Base-by-base conservation (phyloP, 495 filamentous ascomycete species). In the Pseudoneurospora amorphoporcata region DNA sequence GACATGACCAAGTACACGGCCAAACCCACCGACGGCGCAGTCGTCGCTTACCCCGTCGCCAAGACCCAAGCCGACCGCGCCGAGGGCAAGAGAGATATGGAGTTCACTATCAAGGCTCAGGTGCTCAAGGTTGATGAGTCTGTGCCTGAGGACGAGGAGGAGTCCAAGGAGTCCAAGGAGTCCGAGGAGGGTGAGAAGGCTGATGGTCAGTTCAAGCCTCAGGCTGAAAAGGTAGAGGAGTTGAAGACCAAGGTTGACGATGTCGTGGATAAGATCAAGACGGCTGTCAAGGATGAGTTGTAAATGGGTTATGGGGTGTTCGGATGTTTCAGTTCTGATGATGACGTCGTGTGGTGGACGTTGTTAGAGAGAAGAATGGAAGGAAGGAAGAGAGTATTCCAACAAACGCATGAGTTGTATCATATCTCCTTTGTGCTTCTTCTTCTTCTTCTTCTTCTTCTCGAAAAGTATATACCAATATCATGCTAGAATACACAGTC, bases 1-100 rank as follows among this genome's bases (percentile, higher is more conserved):
- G 80, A 81, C 68, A 43, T 79, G 0, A 40, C 69, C 39, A 81
- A 80, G 71, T 82, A 81, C 76, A 76, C 69, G 39, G 32, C 71
- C 43, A 70, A 76, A 58, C 72, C 72, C 4, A 68, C 58, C 38
- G 76, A 82, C 38, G 79, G 76, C 47, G 74, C 43, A 29, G 80
- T 82, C n/a, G 71, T 81, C 8, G 79, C 75, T 5, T 82, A 78
- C 72, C 77, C 80, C 3, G 68, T 75, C 70, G 32, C 76, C 19
- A 75, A 77, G 73, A 76, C 74, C 43, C 58, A 41, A 42, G 76
- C 79, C n/a, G 69, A 75, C 19, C 29, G 75, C 35, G 19, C 23
- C 1, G 14, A 53, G 14, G 68, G 47, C 61, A 32, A 76, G 71
- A 72, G 80, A 12, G 76, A 76, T 1, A 77, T 79, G 7, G 76